phyloP scores from a whole-genome alignment of 345 rosid species.

The Brassica incana region DNA sequence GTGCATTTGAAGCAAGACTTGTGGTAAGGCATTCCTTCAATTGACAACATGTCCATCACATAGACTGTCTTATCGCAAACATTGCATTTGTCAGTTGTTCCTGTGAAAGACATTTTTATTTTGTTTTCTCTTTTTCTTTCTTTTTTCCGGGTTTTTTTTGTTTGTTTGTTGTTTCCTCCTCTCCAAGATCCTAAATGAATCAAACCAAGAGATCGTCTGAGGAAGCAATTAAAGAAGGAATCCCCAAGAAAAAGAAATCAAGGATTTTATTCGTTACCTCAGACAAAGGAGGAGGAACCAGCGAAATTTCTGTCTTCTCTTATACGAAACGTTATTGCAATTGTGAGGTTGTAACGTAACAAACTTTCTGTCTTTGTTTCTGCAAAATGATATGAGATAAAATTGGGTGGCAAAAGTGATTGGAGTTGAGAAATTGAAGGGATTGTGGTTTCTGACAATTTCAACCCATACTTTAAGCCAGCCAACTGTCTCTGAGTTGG shows the following conservation, averaged over 20 bases:
- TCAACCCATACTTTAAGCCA: conserved; percentile 44
- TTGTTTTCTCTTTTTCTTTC: not conserved
- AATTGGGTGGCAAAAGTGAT: conserved; percentile 43
- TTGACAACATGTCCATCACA: conserved; percentile 78
- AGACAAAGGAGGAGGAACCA: conserved; percentile 45
- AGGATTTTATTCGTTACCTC: conserved; percentile 28
- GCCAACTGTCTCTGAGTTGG: conserved; percentile 40
- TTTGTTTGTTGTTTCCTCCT: conserved; percentile 11
- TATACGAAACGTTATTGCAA: conserved; percentile 40
- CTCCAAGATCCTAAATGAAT: conserved; percentile 31
- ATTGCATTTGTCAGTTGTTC: conserved; percentile 90
- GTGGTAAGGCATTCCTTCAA: conserved; percentile 86
- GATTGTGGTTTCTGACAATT: conserved; percentile 47
- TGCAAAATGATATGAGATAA: conserved; percentile 35
- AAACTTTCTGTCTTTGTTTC: conserved; percentile 21
- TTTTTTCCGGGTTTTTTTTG: not conserved
- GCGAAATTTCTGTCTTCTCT: conserved; percentile 44
- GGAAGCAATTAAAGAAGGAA: conserved; percentile 24
- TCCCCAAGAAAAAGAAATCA: conserved; percentile 11
- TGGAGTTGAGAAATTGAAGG: conserved; percentile 51
- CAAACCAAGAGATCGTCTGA: conserved; percentile 31
- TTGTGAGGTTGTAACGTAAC: conserved; percentile 40
- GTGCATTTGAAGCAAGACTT: conserved; percentile 88
- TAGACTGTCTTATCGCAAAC: conserved; percentile 89
- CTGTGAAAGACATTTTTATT: conserved; percentile 72